These are phyloP conservation scores for Kregervanrija delftensis DNA, from an alignment of 805 yeast species.

Conservation along the genomic window DNA sequence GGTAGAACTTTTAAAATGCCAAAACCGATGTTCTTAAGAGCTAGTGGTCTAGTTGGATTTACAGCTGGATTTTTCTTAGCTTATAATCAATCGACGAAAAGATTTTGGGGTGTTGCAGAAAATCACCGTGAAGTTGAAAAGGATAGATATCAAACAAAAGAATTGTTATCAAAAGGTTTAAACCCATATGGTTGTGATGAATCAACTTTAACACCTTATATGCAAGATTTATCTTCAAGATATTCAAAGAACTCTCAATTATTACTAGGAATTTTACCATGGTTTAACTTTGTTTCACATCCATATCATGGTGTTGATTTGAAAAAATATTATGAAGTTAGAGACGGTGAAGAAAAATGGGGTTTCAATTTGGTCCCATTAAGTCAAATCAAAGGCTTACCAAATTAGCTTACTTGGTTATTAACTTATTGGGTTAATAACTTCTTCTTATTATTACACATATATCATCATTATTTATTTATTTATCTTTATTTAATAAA, in stretches of 20 bases:
- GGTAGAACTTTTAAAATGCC: slow-evolving; percentile 43
- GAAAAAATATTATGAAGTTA: slow-evolving; percentile 47
- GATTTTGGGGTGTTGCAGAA: slow-evolving; percentile 77
- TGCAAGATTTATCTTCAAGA: slow-evolving; percentile 69
- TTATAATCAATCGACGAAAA: slow-evolving; percentile 56
- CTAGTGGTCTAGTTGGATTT: slow-evolving; percentile 55
- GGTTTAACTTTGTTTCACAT: slow-evolving; percentile 78
- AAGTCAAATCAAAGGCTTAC: slow-evolving; percentile 37
- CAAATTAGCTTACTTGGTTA: neutral
- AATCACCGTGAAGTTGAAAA: slow-evolving; percentile 61
- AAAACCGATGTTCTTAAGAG: slow-evolving; percentile 50
- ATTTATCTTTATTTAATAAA: too few relatives aligned
- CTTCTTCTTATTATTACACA: neutral
- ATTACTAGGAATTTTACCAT: slow-evolving; percentile 57
- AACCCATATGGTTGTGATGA: slow-evolving; percentile 54
- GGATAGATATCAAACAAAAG: slow-evolving; percentile 71
- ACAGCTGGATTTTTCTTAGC: slow-evolving; percentile 71
- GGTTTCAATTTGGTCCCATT: slow-evolving; percentile 44
- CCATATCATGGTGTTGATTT: slow-evolving; percentile 77
- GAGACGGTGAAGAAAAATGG: slow-evolving; percentile 57
- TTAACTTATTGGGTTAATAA: neutral
- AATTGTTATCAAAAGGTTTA: slow-evolving; percentile 53
- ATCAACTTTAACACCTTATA: slow-evolving; percentile 57
- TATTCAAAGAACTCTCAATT: slow-evolving; percentile 68
- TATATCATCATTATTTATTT: too few relatives aligned